Evolutionary conservation across 2,329 filamentous ascomycete genomes (phyloP).

Genomic region (Colletotrichum sojae): DNA sequence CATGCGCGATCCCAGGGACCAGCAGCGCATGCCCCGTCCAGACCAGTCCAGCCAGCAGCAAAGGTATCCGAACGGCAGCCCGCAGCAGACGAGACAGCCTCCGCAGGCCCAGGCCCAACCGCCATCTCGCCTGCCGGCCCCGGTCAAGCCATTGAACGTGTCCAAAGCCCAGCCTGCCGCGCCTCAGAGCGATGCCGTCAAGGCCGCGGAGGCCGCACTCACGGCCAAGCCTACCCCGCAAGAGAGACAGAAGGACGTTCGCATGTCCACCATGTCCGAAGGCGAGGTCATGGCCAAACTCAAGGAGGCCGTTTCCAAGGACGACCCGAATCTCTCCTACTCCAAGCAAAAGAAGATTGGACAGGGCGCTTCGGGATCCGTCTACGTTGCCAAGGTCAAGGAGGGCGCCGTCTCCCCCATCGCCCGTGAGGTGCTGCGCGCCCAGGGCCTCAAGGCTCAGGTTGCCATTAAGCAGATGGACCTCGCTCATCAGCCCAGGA

Average conservation of each 20-base stretch:
- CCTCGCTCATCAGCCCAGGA: slow-evolving; percentile 94
- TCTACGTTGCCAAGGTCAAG: slow-evolving; percentile 97
- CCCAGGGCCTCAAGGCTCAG: slow-evolving; percentile 85
- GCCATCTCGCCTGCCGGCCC: slow-evolving; percentile 68
- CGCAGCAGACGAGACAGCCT: slow-evolving; percentile 62
- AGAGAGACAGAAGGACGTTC: slow-evolving; percentile 89
- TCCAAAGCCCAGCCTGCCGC: slow-evolving; percentile 71
- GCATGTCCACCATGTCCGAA: slow-evolving; percentile 99
- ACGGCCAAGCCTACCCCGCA: slow-evolving; percentile 82
- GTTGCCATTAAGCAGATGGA: slow-evolving; percentile 99
- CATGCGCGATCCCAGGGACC: slow-evolving; percentile 58
- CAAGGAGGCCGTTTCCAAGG: slow-evolving; percentile 94
- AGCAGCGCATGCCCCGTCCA: slow-evolving; percentile 61
- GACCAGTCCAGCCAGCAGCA: slow-evolving; percentile 60
- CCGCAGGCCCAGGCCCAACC: slow-evolving; percentile 48
- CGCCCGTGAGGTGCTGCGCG: slow-evolving; percentile 83
- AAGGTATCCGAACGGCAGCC: slow-evolving; percentile 69
- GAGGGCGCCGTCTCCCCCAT: slow-evolving; percentile 86
- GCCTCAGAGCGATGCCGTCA: slow-evolving; percentile 77
- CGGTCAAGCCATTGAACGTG: slow-evolving; percentile 86
- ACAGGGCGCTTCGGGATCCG: slow-evolving; percentile 96
- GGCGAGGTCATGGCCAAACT: slow-evolving; percentile 97
- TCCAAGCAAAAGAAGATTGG: slow-evolving; percentile 99
- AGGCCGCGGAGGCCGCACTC: slow-evolving; percentile 90
- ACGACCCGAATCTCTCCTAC: slow-evolving; percentile 94